Evolutionary conservation across 305 asterid genomes (phyloP).

Genomic region (Fraxinus latifolia): DNA sequence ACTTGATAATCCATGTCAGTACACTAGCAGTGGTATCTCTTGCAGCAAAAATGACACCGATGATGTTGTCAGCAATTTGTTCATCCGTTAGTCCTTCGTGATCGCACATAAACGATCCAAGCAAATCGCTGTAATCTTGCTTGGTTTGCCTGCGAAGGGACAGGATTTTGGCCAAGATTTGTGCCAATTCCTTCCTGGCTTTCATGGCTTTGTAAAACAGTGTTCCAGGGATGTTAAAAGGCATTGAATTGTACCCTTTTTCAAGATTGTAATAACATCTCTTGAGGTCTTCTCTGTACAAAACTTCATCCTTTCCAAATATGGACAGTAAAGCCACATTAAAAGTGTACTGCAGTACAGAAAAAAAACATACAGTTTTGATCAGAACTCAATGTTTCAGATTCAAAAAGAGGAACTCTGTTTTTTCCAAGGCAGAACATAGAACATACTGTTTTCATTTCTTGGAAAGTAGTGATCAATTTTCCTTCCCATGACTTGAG

Average conservation of each 20-base stretch:
- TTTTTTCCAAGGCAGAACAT: not conserved
- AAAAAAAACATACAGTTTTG: not conserved
- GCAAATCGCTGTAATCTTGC: too few species aligned
- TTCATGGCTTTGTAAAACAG: too few species aligned
- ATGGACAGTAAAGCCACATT: slow-evolving; percentile 88
- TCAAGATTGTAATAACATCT: slow-evolving; percentile 78
- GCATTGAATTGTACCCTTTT: slow-evolving; percentile 90
- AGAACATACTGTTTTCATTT: slow-evolving; percentile 72
- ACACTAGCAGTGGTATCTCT: slow-evolving; percentile 93
- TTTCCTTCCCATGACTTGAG: slow-evolving; percentile 64
- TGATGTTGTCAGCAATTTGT: too few species aligned
- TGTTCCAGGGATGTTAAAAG: slow-evolving; percentile 23
- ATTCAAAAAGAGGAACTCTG: slow-evolving; percentile 28
- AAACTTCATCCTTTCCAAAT: slow-evolving; percentile 69
- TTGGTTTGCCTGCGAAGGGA: too few species aligned
- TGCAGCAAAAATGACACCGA: slow-evolving; percentile 86
- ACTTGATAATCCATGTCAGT: slow-evolving; percentile 86
- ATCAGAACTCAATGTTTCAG: not conserved
- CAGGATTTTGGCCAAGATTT: too few species aligned
- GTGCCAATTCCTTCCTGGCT: too few species aligned
- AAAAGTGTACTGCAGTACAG: slow-evolving; percentile 76
- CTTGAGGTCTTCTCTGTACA: slow-evolving; percentile 80
- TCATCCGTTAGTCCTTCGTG: too few species aligned
- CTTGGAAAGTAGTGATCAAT: slow-evolving; percentile 67
- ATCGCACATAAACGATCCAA: too few species aligned